phyloP scores from a whole-genome alignment of 495 filamentous ascomycete species.

The Gamarada debralockiae region DNA sequence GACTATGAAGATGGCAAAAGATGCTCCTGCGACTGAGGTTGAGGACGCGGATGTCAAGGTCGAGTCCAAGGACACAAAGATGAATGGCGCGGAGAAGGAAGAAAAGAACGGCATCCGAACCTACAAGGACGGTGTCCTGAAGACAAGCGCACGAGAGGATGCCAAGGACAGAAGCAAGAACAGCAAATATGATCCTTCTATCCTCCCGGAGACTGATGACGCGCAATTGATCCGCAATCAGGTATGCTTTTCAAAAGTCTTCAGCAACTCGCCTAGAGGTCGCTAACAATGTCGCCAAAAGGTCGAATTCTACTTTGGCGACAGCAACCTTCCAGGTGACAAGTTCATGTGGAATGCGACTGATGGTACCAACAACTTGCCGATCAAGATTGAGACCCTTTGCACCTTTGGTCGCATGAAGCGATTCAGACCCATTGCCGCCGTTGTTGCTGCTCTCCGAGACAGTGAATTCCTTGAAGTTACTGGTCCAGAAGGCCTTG shows the following conservation, averaged over 20 bases:
- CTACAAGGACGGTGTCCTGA: conserved; percentile 9
- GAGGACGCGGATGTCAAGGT: conserved; percentile 13
- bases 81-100: conserved; percentile 14
- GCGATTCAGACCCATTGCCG: conserved; percentile 78
- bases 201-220: conserved; percentile 62
- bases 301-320: conserved; percentile 98
- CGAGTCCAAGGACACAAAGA: conserved; percentile 2
- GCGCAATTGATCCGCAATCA: conserved; percentile 76
- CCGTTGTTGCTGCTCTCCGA: conserved; percentile 77
- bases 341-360: conserved; percentile 77
- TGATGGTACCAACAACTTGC: conserved; percentile 71
- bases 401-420: conserved; percentile 91
- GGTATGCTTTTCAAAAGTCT: conserved; percentile 36
- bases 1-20: conserved; percentile 23
- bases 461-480: conserved; percentile 65
- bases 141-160: conserved; percentile 11
- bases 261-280: conserved; percentile 16
- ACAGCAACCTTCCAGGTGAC: conserved; percentile 85
- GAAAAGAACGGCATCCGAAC: conserved; percentile 4
- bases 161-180: conserved; percentile 19
- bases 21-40: conserved; percentile 7
- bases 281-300: conserved; percentile 29
- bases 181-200: conserved; percentile 61
- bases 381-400: conserved; percentile 71
- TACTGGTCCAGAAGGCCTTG: conserved; percentile 55